These are phyloP conservation scores for Anthoceros angustus DNA, from an alignment of 225 moss, liverwort and hornwort species.

Conservation along the genomic window DNA sequence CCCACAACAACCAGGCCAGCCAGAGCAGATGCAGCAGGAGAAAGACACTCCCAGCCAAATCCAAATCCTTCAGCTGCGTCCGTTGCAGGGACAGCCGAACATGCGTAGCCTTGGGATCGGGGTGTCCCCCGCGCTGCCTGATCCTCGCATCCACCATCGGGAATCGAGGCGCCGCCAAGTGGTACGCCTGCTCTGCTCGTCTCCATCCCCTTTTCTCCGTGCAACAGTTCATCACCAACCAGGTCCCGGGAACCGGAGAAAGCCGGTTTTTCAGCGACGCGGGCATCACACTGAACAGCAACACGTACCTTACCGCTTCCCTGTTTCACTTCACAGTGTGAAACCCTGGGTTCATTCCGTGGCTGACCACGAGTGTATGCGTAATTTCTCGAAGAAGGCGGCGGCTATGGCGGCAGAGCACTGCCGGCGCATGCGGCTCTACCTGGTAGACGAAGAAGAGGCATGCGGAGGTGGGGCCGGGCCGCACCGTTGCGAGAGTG, in stretches of 20 bases:
- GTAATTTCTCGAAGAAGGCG: no score
- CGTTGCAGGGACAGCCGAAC: neutral
- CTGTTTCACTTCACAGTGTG: neutral
- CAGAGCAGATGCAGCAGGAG: slow-evolving; percentile 35
- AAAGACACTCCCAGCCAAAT: slow-evolving; percentile 36
- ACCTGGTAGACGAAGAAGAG: no score
- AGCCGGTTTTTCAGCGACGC: no score
- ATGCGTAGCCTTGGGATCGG: neutral
- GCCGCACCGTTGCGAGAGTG: no score
- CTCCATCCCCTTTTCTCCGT: neutral
- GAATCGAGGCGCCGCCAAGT: neutral
- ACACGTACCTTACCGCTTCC: neutral
- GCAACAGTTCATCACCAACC: no score
- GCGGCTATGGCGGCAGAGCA: no score
- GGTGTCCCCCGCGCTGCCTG: neutral
- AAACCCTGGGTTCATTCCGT: no score
- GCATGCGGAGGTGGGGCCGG: no score
- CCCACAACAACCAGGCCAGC: slow-evolving; percentile 26
- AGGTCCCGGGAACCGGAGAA: neutral
- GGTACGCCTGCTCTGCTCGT: neutral
- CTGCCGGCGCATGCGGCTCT: no score
- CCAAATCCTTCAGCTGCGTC: slow-evolving; percentile 8
- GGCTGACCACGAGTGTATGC: no score
- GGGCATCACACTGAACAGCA: no score
- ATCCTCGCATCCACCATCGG: neutral